Base-by-base conservation (phyloP, 257 asterid species). In the Lantana camara region DNA sequence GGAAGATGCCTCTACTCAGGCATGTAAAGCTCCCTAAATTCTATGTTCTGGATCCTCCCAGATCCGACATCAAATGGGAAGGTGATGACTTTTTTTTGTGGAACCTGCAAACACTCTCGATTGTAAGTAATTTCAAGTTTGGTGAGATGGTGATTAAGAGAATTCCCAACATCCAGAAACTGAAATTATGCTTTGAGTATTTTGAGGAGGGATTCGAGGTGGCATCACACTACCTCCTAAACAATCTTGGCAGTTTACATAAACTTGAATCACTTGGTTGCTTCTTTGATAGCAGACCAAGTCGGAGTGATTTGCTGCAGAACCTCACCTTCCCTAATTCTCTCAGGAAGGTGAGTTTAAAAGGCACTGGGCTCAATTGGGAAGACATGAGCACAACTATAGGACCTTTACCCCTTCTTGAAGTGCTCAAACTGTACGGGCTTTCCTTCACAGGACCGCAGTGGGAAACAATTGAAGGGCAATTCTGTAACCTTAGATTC, bases 1-100 rank as follows among this genome's bases (percentile, higher is more conserved):
- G 62, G 70, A 29, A 64, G 12, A 55, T 66, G 47, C 47, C 54
- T 16, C 66, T 13, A 60, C 54, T 60, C 14, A n/a, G 66, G 55
- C 66, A 60, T 24, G 11, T 13, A 1, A 5, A 23, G 54, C 14
- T 44, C 13, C 15, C 9, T 0, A 9, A 1, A 5, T 16, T 32
- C 14, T 11, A 16, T 56, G 58, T 67, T 3, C 58, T 37, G 6
- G 66, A 57, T 57, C 66, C 73, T 17, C 7, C 53, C 1, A 2
- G 42, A 4, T 1, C 0, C n/a, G 69, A 11, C 13, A 32, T 4
- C 7, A n/a, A n/a, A n/a, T n/a, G 13, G 2, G n/a, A 1, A 20
- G 4, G 30, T 1, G 42, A 7, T 38, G 21, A 20, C 9, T 16
- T 57, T 29, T 63, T 38, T n/a, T 21, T 66, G 56, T 35, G 30